Conservation (phyloP, 75 land plant genomes). For the Selaginella tamariscina region DNA sequence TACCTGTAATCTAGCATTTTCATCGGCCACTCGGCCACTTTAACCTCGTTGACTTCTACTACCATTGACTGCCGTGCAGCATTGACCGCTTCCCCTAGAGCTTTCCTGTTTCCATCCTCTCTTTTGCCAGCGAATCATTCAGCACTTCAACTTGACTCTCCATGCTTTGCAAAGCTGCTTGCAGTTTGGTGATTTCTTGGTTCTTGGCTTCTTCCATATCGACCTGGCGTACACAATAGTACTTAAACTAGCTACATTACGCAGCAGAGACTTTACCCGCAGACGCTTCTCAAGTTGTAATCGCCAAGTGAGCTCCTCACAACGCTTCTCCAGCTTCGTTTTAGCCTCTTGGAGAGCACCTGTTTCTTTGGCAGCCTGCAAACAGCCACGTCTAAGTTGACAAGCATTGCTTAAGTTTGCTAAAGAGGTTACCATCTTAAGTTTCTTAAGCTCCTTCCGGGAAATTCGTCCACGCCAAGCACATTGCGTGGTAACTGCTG, state of each 20-base stretch:
- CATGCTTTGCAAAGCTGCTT: conserved; percentile 58
- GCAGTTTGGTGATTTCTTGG: conserved; percentile 71
- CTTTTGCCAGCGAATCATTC: conserved; percentile 42
- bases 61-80: conserved; percentile 53
- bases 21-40: conserved; percentile 47
- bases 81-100: conserved; percentile 39
- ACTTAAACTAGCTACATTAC: conserved; percentile 2
- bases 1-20: conserved; percentile 90
- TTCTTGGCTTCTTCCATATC: conserved; percentile 81
- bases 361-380: conserved; percentile 93
- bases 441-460: conserved; percentile 63
- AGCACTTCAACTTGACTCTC: conserved; percentile 42
- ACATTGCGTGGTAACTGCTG: conserved; percentile 70
- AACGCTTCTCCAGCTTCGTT: conserved; percentile 90
- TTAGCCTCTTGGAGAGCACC: conserved; percentile 98
- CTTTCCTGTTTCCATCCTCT: conserved; percentile 46
- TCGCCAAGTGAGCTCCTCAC: conserved; percentile 96
- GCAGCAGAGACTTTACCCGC: conserved; percentile 55
- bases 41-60: conserved; percentile 50
- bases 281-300: conserved; percentile 88
- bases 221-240: conserved; percentile 31
- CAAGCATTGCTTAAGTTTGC: conserved; percentile 1
- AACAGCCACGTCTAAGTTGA: background rate
- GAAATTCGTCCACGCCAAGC: conserved; percentile 81
- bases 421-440: conserved; percentile 54